phyloP scores from a whole-genome alignment of 495 filamentous ascomycete genomes.

The Penicillium fimorum region DNA sequence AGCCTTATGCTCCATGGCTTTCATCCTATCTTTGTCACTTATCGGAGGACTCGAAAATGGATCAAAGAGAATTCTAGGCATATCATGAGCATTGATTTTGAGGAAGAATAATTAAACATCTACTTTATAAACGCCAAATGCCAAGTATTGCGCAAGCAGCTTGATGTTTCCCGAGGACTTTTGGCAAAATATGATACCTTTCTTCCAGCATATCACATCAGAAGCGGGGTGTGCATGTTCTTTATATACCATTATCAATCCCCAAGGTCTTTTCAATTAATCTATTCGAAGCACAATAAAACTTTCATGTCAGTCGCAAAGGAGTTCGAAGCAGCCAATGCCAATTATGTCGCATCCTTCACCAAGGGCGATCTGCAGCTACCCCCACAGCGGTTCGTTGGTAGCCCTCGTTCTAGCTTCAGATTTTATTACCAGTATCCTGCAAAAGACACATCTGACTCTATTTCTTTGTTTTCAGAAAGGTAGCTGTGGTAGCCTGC shows the following conservation, averaged over 20 bases:
- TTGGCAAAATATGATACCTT: neutral
- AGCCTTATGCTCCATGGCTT: no score
- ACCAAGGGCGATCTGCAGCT: conserved; percentile 64
- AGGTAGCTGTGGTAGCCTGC: conserved; percentile 59
- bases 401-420: conserved; percentile 27
- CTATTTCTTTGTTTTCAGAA: conserved; percentile 17
- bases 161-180: neutral
- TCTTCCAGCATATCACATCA: conserved; percentile 15
- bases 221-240: conserved; percentile 12
- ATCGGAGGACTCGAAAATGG: no score
- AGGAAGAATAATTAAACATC: no score
- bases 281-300: neutral
- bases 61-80: no score
- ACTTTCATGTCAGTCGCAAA: conserved; percentile 34
- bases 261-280: conserved; percentile 10
- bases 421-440: neutral
- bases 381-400: conserved; percentile 60
- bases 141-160: no score
- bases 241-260: conserved; percentile 8
- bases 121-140: no score
- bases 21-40: no score
- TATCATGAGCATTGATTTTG: no score
- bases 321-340: conserved; percentile 51
- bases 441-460: neutral
- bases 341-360: conserved; percentile 60